A percentile compares a stretch with the other conserved stretches of the same genome.
phyloP scores from a whole-genome alignment of 2,329 filamentous ascomycete species.

The Tolypocladium album region DNA sequence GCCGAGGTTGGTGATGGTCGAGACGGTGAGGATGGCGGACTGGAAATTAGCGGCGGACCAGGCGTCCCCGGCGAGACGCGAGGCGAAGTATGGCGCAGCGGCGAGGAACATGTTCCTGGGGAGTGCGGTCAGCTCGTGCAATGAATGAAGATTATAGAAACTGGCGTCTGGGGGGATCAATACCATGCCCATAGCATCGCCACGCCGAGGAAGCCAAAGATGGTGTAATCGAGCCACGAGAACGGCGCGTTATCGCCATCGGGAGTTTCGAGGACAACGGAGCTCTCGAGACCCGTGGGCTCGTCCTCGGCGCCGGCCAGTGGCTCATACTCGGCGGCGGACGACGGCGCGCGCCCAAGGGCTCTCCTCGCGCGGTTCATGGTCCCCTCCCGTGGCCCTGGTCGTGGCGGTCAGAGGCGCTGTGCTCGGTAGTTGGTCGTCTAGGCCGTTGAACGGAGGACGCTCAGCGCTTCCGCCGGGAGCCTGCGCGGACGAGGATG shows the following conservation, averaged over 20 bases:
- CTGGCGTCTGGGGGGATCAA: slow-evolving; percentile 12
- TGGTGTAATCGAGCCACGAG: slow-evolving; percentile 75
- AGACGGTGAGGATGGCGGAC: slow-evolving; percentile 77
- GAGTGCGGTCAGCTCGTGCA: not conserved
- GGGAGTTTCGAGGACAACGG: slow-evolving; percentile 15
- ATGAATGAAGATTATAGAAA: not conserved
- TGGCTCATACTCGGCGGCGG: slow-evolving; percentile 21
- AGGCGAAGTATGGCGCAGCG: slow-evolving; percentile 84
- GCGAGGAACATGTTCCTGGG: slow-evolving; percentile 96
- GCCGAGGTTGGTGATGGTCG: slow-evolving; percentile 70
- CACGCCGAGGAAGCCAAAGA: slow-evolving; percentile 77
- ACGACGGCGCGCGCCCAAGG: slow-evolving; percentile 8
- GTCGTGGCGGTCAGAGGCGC: not conserved
- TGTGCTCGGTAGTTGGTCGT: not conserved
- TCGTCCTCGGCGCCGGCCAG: slow-evolving; percentile 17
- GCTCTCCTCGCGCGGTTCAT: slow-evolving; percentile 18
- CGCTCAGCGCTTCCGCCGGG: not conserved
- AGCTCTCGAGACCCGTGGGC: slow-evolving; percentile 3
- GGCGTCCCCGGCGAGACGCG: slow-evolving; percentile 60
- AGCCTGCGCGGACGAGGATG: not conserved
- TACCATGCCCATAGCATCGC: slow-evolving; percentile 98
- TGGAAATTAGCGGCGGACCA: slow-evolving; percentile 78
- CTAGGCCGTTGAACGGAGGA: not conserved
- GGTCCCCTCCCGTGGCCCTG: not conserved
- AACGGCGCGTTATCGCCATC: slow-evolving; percentile 42